Percentiles rank a stretch among this genome's conserved stretches.
phyloP scores from a whole-genome alignment of 2,329 filamentous ascomycete species.

The Aureobasidium leucospermi region DNA sequence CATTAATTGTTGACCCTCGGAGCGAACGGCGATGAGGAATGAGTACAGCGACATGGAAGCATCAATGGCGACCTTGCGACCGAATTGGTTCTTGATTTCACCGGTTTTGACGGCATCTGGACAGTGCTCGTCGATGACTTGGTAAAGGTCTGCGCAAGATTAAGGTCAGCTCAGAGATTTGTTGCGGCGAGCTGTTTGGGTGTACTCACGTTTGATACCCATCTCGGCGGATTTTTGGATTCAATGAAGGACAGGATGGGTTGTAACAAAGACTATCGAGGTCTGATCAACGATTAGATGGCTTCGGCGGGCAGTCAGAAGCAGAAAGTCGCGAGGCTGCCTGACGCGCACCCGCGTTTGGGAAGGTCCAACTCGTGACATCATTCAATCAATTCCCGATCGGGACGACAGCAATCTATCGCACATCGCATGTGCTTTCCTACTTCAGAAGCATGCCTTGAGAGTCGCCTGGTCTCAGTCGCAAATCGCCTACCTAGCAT shows the following conservation, averaged over 20 bases:
- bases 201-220: constrained; percentile 30
- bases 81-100: constrained; percentile 98
- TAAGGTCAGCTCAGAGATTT: not conserved
- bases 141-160: constrained; percentile 32
- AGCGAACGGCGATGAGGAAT: constrained; percentile 95
- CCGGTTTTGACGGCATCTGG: constrained; percentile 94
- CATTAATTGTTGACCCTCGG: constrained; percentile 92
- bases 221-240: constrained; percentile 18
- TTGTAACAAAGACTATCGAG: not conserved
- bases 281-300: not conserved
- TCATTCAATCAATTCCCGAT: constrained; percentile 6
- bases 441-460: not conserved
- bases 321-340: constrained; percentile 9
- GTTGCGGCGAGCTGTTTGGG: too few relatives aligned
- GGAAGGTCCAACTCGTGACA: not conserved
- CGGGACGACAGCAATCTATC: not conserved
- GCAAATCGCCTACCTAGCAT: not conserved
- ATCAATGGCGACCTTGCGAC: constrained; percentile 94
- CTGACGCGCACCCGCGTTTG: constrained; percentile 3
- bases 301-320: not conserved
- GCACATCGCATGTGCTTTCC: not conserved
- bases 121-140: constrained; percentile 53
- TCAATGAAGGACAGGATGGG: not conserved
- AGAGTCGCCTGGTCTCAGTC: not conserved
- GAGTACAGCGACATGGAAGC: constrained; percentile 99